Percentiles rank a stretch among this genome's conserved stretches.
phyloP scores from a whole-genome alignment of 1,284 basidiomycete species.

The Waitea zeae region DNA sequence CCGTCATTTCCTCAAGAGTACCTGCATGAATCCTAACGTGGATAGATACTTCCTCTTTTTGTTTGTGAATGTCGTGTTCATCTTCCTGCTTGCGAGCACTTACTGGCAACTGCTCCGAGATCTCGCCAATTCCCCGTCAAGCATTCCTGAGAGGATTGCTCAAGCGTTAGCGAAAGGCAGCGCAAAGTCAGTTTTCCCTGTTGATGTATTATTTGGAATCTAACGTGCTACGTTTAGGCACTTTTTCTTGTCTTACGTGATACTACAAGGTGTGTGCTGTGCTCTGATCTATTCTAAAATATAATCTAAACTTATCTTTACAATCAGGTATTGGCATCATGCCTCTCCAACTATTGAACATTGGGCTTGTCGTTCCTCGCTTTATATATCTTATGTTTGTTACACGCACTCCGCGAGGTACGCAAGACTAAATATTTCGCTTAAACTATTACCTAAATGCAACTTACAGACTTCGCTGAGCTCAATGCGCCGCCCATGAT shows the following conservation, averaged over 20 bases:
- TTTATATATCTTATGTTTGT: slow-evolving; percentile 53
- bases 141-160: slow-evolving; percentile 83
- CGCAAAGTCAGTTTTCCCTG: slow-evolving; percentile 29
- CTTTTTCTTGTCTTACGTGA: slow-evolving; percentile 93
- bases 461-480: slow-evolving; percentile 68
- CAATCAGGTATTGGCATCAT: slow-evolving; percentile 74
- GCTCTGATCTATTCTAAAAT: neutral
- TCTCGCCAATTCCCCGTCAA: slow-evolving; percentile 72
- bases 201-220: neutral
- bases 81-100: slow-evolving; percentile 82
- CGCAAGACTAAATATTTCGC: slow-evolving; percentile 8
- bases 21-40: slow-evolving; percentile 1
- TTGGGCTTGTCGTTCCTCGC: slow-evolving; percentile 71
- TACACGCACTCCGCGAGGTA: slow-evolving; percentile 77
- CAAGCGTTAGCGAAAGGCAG: slow-evolving; percentile 57
- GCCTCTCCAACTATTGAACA: slow-evolving; percentile 84
- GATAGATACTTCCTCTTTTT: slow-evolving; percentile 86
- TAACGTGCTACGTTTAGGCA: slow-evolving; percentile 29
- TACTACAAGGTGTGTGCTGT: slow-evolving; percentile 59
- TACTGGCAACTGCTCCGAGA: slow-evolving; percentile 83
- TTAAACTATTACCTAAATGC: slow-evolving; percentile 3
- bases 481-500: slow-evolving; percentile 95
- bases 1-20: neutral
- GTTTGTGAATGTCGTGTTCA: slow-evolving; percentile 88
- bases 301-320: slow-evolving; percentile 6